These are phyloP conservation scores for Acorus gramineus DNA, from an alignment of 106 monocot species.

Conservation along the genomic window DNA sequence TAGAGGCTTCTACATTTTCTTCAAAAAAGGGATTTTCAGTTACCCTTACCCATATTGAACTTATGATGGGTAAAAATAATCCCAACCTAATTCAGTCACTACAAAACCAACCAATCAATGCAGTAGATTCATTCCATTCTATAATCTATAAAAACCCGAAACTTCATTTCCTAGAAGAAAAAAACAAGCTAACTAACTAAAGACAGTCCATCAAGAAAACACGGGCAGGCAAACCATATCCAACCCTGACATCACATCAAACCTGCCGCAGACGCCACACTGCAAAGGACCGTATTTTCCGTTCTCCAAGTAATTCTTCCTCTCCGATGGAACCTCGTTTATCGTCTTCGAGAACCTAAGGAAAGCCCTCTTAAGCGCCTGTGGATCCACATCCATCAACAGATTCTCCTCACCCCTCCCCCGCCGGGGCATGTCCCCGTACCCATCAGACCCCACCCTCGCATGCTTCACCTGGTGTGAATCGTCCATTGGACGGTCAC, in stretches of 20 bases:
- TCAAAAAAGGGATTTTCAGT: too few relatives aligned
- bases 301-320: conserved; percentile 51
- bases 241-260: conserved; percentile 8
- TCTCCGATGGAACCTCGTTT: conserved; percentile 41
- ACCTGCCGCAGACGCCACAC: conserved; percentile 90
- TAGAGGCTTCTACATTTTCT: too few relatives aligned
- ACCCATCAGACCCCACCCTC: conserved; percentile 27
- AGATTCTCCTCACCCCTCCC: conserved; percentile 4
- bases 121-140: too few relatives aligned
- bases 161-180: neutral
- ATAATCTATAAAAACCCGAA: neutral
- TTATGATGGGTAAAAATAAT: too few relatives aligned
- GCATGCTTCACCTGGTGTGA: conserved; percentile 33
- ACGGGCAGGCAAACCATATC: neutral
- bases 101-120: too few relatives aligned
- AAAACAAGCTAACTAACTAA: neutral
- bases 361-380: conserved; percentile 62
- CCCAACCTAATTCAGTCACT: too few relatives aligned
- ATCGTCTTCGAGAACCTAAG: conserved; percentile 62
- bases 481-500: conserved; percentile 16
- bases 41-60: too few relatives aligned
- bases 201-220: neutral
- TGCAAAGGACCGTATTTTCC: conserved; percentile 47
- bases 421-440: conserved; percentile 18
- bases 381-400: conserved; percentile 33